A percentile compares a stretch with the other conserved stretches of the same genome.
Evolutionary conservation across 371 early-diverging fungal species (phyloP).

Genomic region (Basidiobolus meristosporus): DNA sequence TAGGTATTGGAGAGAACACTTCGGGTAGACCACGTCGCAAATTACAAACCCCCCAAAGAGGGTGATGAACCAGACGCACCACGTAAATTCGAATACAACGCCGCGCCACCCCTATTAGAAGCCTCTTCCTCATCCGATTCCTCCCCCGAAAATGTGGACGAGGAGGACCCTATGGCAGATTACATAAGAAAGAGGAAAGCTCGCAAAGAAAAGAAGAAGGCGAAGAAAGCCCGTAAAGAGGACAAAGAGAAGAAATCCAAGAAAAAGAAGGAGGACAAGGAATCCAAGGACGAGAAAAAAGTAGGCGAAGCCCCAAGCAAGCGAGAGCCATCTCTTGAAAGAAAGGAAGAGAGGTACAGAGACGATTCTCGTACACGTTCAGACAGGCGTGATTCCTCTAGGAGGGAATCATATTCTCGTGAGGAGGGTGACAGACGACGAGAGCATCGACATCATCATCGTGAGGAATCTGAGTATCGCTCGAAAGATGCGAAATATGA

Average conservation of each 20-base stretch:
- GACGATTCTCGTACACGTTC: no score
- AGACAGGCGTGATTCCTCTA: no score
- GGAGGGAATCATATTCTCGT: no score
- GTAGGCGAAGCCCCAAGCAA: no score
- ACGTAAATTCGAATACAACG: not conserved
- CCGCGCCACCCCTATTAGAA: slow-evolving; percentile 6
- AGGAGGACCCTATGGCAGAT: slow-evolving; percentile 67
- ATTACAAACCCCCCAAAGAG: slow-evolving; percentile 35
- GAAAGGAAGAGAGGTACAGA: no score
- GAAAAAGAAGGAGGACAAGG: slow-evolving; percentile 7
- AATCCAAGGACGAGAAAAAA: not conserved
- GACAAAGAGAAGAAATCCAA: slow-evolving; percentile 9
- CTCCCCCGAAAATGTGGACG: slow-evolving; percentile 24
- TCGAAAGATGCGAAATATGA: no score
- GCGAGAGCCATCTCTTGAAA: no score
- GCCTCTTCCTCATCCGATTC: slow-evolving; percentile 11
- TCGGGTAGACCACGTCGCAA: slow-evolving; percentile 49
- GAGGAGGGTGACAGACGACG: no score
- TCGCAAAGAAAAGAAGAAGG: slow-evolving; percentile 16
- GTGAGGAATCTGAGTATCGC: no score
- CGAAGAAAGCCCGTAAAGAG: slow-evolving; percentile 12
- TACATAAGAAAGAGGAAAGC: slow-evolving; percentile 32
- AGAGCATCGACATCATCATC: no score
- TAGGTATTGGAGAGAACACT: slow-evolving; percentile 44
- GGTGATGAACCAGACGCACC: slow-evolving; percentile 8